Base-by-base conservation (phyloP, 2,329 filamentous ascomycete species). In the Xylaria sp. region DNA sequence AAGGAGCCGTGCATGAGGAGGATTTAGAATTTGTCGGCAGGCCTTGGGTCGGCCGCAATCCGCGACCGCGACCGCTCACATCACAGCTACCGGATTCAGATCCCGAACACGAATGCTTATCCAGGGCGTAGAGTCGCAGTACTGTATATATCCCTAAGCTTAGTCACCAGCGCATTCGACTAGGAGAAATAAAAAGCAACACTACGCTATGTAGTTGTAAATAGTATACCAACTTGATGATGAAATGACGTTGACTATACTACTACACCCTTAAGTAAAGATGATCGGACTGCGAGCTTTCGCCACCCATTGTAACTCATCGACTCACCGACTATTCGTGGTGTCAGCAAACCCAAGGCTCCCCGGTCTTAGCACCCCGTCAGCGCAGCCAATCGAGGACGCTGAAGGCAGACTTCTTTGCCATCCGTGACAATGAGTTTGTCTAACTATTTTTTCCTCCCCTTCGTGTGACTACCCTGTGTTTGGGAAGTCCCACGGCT, bases 271-370 rank as follows among this genome's bases (percentile, higher is more conserved):
- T 19, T 17, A 7, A 6, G 47, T 52, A 25, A 53, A 51, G 25
- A 53, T n/a, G 11, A 43, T 23, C 48, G 41, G 43, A 54, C 19
- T 49, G 53, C 19, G 29, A 60, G 33, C 5, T 25, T 54, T 61
- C 43, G 51, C 55, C 62, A 58, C 58, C 33, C 33, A 31, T 46
- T 27, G 43, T 47, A 13, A 48, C 25, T 52, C 44, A 51, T 33
- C 47, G 47, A 21, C 54, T 61, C 62, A 64, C 62, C 62, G 62
- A 62, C 62, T 62, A 46, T 58, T 64, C 31, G 17, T 55, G 25
- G 35, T 51, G 58, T 62, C 58, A 62, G 62, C 58, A 63, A 61
- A 44, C 57, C 54, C 38, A 62, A 51, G 43, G 40, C 38, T 61
- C 37, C 44, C 44, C 38, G 13, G 49, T 48, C 58, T 55, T 52